Evolutionary conservation across 1,284 basidiomycete genomes (phyloP).

Genomic region (Rhodotorula glutinis): DNA sequence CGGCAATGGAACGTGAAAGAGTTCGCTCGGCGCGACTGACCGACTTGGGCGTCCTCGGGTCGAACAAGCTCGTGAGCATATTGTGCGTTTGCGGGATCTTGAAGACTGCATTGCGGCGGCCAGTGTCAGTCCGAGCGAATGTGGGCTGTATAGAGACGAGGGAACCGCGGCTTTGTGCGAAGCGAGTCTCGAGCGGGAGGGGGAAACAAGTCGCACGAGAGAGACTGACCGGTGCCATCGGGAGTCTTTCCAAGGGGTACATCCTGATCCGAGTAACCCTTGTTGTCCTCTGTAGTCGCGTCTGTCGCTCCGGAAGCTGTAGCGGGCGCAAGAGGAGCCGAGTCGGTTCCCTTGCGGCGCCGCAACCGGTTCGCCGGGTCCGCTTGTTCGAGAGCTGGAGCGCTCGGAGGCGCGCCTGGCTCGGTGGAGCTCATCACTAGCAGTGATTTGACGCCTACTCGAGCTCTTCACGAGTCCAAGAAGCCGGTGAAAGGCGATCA

Average conservation of each 20-base stretch:
- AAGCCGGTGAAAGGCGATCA: too few species aligned
- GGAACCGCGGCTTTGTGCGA: background rate
- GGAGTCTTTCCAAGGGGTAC: slow-evolving; percentile 81
- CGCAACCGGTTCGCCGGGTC: too few species aligned
- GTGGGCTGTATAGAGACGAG: background rate
- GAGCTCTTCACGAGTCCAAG: too few species aligned
- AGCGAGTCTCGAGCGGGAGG: too few species aligned
- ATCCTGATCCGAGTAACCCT: background rate
- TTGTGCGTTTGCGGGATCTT: slow-evolving; percentile 92
- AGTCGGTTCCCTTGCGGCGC: background rate
- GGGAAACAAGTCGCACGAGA: too few species aligned
- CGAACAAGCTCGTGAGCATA: slow-evolving; percentile 83
- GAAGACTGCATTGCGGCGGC: slow-evolving; percentile 63
- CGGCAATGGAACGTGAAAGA: too few species aligned
- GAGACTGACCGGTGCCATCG: slow-evolving; percentile 65
- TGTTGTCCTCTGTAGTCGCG: background rate
- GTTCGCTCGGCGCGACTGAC: slow-evolving; percentile 1
- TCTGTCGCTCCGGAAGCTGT: background rate
- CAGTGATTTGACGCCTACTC: too few species aligned
- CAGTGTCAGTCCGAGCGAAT: too few species aligned
- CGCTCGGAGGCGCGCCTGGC: too few species aligned
- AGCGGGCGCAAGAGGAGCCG: background rate
- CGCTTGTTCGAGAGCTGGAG: too few species aligned
- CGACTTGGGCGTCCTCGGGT: slow-evolving; percentile 84
- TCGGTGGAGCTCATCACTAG: too few species aligned